Evolutionary conservation across 768 basidiomycete genomes (phyloP).

Genomic region (Psilocybe tampanensis): DNA sequence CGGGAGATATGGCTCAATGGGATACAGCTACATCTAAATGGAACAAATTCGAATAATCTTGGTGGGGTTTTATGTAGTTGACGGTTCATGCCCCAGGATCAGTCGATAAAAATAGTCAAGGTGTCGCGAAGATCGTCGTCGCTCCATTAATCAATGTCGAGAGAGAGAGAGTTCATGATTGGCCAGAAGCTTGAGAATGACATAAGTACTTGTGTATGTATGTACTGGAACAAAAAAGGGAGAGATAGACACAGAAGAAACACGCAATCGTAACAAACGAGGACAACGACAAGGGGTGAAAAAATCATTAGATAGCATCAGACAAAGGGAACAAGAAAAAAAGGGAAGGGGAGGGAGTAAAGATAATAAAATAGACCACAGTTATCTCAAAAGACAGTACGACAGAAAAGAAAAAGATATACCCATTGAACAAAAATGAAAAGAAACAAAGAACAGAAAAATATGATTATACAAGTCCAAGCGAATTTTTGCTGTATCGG

Average conservation of each 20-base stretch:
- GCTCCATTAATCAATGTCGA: neutral
- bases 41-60: no score
- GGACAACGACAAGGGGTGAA: constrained; percentile 10
- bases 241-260: constrained; percentile 3
- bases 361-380: constrained; percentile 12
- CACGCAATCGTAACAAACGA: constrained; percentile 12
- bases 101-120: neutral
- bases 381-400: constrained; percentile 26
- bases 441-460: constrained; percentile 29
- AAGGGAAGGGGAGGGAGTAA: constrained; percentile 23
- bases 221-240: constrained; percentile 13
- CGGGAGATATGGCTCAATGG: no score
- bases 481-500: constrained; percentile 16
- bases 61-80: no score
- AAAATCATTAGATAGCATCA: constrained; percentile 39
- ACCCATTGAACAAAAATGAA: constrained; percentile 31
- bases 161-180: constrained; percentile 6
- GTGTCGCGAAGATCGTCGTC: neutral
- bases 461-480: constrained; percentile 44
- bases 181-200: constrained; percentile 9
- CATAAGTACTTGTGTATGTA: constrained; percentile 18
- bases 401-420: constrained; percentile 30
- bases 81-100: no score
- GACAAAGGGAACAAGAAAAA: neutral
- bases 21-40: no score